Base-by-base conservation (phyloP, 768 basidiomycete species). In the Termitomyces sp. region DNA sequence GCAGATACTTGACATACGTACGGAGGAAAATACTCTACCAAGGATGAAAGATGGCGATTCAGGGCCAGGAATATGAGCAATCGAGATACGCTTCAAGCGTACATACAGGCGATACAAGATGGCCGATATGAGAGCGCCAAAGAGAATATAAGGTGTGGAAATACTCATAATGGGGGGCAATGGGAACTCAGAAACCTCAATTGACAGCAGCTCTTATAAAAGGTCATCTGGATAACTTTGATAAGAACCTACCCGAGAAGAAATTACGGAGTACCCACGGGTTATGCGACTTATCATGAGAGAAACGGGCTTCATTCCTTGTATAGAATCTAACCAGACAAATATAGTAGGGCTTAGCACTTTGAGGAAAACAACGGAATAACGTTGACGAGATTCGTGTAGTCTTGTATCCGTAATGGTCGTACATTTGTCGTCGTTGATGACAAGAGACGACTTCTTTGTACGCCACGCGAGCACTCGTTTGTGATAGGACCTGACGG, bases 11-110 rank as follows among this genome's bases (percentile, higher is more conserved):
- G 8, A 31, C 12, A n/a, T 29, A 42, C 4, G 31, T 34, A 3
- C 49, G 15, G 57, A 46, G 25, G 29, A 20, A 29, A 17, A 57
- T 20, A 29, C 25, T 20, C 1, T 62, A 83, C 66, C 84, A 71
- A 64, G 77, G 68, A 67, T 70, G 77, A 64, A 84, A 60, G 60
- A 76, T 61, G 68, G 73, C 62, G 71, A 76, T 68, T 60, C 66
- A 14, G 74, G 79, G 54, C 72, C 78, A 63, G 68, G 75, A 38
- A 74, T 63, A 57, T 70, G 71, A 11, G 76, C 63, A 68, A 77
- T 65, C 51, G 73, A 69, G 64, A 74, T 65, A 60, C 78, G 60
- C 63, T 72, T 63, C 70, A 67, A 55, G 70, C 69, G 60, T 60
- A 65, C 67, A 72, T 79, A 67, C 51, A 75, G 49, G 17, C 57